Conservation (phyloP, 176 grass and related monocot genomes). For the Leersia perrieri region DNA sequence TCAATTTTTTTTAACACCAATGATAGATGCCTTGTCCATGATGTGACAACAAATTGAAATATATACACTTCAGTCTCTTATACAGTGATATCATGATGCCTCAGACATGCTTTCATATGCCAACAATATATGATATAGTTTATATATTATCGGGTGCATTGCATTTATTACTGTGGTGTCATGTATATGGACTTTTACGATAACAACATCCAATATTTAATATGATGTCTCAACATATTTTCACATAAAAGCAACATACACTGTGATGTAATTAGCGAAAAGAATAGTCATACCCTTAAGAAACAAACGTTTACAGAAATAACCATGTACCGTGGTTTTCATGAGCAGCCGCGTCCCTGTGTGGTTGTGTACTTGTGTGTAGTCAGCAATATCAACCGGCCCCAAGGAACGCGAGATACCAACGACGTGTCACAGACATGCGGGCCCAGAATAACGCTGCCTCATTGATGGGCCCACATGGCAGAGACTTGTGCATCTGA, state of each 20-base stretch:
- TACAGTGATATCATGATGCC: not conserved
- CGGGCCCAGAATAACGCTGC: not conserved
- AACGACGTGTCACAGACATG: not conserved
- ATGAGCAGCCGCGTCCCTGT: not conserved
- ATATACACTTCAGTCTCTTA: not conserved
- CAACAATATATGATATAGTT: not conserved
- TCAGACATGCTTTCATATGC: not conserved
- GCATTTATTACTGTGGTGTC: not conserved
- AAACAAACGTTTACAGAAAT: not conserved
- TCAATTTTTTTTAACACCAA: not conserved
- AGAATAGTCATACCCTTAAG: not conserved
- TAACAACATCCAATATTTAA: not conserved
- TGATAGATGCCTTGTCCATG: not conserved
- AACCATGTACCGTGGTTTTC: not conserved
- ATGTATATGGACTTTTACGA: not conserved
- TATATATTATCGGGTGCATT: not conserved
- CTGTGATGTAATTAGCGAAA: not conserved
- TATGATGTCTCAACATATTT: not conserved
- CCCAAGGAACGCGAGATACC: not conserved
- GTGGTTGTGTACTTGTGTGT: no score
- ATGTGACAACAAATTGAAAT: conserved; percentile 36
- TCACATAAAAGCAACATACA: not conserved
- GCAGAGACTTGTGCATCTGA: not conserved
- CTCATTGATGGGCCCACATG: not conserved
- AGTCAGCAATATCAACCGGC: not conserved